phyloP scores from a whole-genome alignment of 1,139 yeast genomes.

The Zhuliangozyma parablackwelliae region DNA sequence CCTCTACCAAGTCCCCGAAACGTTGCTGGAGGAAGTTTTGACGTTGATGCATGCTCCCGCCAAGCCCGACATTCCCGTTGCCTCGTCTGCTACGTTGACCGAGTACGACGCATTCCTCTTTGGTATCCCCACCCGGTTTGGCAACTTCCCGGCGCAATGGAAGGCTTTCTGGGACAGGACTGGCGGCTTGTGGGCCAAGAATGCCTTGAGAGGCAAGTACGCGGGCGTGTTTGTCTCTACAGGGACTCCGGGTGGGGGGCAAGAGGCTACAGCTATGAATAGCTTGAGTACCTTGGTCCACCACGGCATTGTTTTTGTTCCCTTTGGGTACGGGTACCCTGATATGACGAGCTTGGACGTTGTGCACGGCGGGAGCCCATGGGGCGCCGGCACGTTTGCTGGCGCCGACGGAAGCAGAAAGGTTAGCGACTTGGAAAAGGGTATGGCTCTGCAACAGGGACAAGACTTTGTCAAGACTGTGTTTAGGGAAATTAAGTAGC shows the following conservation, averaged over 20 bases:
- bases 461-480: conserved; percentile 47
- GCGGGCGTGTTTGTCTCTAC: conserved; percentile 77
- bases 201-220: conserved; percentile 69
- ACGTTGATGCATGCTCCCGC: conserved; percentile 57
- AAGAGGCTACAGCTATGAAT: conserved; percentile 66
- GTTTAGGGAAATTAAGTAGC: no score
- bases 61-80: conserved; percentile 66
- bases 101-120: conserved; percentile 73
- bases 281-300: conserved; percentile 66
- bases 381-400: conserved; percentile 87
- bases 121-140: conserved; percentile 82
- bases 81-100: conserved; percentile 55
- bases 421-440: conserved; percentile 62
- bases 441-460: conserved; percentile 63
- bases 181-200: conserved; percentile 78
- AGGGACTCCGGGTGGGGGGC: conserved; percentile 83
- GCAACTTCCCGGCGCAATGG: conserved; percentile 78
- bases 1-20: conserved; percentile 77
- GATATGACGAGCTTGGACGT: conserved; percentile 57
- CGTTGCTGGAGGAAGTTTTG: conserved; percentile 63
- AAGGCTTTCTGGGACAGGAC: conserved; percentile 79
- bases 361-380: conserved; percentile 79
- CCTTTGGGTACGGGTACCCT: conserved; percentile 65
- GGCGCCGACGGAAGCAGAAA: conserved; percentile 77
- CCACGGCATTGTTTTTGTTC: conserved; percentile 77